These are phyloP conservation scores for Porogramme epimiltina DNA, from an alignment of 1,284 basidiomycete species.

Conservation along the genomic window DNA sequence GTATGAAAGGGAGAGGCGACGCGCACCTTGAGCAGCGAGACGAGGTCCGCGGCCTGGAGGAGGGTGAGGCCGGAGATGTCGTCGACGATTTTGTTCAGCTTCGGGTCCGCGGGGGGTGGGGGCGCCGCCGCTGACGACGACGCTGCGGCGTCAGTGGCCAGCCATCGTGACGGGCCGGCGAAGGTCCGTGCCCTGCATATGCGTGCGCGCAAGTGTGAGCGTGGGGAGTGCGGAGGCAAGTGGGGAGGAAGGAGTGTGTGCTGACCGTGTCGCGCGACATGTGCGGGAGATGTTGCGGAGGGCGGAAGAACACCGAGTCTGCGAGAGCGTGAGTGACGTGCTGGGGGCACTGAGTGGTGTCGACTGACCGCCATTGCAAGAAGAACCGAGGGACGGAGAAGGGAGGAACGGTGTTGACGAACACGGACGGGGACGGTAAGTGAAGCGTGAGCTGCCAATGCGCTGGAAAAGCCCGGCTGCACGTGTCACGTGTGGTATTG, in stretches of 20 bases:
- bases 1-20: too few relatives aligned
- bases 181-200: slow-evolving; percentile 16
- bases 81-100: slow-evolving; percentile 87
- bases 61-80: slow-evolving; percentile 91
- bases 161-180: slow-evolving; percentile 33
- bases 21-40: slow-evolving; percentile 85
- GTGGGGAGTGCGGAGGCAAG: background rate
- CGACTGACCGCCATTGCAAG: slow-evolving; percentile 34
- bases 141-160: slow-evolving; percentile 47
- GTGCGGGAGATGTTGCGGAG: slow-evolving; percentile 49
- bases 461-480: slow-evolving; percentile 21
- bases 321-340: background rate
- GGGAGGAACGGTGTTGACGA: slow-evolving; percentile 1
- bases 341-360: background rate
- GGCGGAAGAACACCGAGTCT: slow-evolving; percentile 52
- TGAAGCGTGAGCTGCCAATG: background rate
- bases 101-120: slow-evolving; percentile 58
- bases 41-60: slow-evolving; percentile 96
- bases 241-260: slow-evolving; percentile 5
- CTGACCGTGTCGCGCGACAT: slow-evolving; percentile 36
- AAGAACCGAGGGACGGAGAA: background rate
- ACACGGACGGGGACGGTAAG: background rate
- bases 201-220: background rate
- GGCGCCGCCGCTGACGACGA: slow-evolving; percentile 43
- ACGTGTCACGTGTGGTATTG: slow-evolving; percentile 5